Evolutionary conservation across 352 stramenopile genomes (phyloP).

Genomic region (Pythium brassicae): DNA sequence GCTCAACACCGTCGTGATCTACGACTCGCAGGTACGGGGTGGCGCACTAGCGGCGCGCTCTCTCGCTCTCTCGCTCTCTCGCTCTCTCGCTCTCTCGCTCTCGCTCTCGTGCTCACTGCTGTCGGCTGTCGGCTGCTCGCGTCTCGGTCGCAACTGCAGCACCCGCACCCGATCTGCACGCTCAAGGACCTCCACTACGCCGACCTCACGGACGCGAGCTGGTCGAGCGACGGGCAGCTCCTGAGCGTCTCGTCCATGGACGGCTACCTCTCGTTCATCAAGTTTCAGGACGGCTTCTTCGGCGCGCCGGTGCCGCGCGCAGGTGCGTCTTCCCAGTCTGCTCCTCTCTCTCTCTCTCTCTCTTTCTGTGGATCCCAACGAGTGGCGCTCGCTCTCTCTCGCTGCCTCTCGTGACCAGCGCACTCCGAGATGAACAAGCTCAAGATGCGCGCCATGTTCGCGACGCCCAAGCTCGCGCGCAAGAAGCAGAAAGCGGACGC

Average conservation of each 20-base stretch:
- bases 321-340: conserved; percentile 1
- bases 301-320: conserved; percentile 25
- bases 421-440: conserved; percentile 39
- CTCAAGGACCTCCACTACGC: conserved; percentile 93
- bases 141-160: too few relatives aligned
- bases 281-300: conserved; percentile 88
- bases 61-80: background rate
- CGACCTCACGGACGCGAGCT: conserved; percentile 92
- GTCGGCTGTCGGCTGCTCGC: too few relatives aligned
- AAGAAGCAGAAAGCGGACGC: conserved; percentile 41
- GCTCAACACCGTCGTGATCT: conserved; percentile 91
- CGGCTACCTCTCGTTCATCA: conserved; percentile 94
- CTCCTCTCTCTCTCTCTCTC: background rate
- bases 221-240: conserved; percentile 88
- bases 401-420: conserved; percentile 20
- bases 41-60: background rate
- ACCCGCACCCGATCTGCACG: conserved; percentile 83
- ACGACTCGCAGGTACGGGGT: conserved; percentile 92
- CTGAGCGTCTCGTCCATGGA: conserved; percentile 94
- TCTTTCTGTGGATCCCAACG: too few relatives aligned
- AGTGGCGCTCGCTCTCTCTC: background rate
- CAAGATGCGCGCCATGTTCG: conserved; percentile 57
- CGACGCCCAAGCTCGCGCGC: conserved; percentile 48
- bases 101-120: conserved; percentile 7
- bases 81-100: background rate